Percentiles rank a stretch among this genome's conserved stretches.
These are phyloP conservation scores for Helminthosporium solani DNA, from an alignment of 2,329 filamentous ascomycete species.

Conservation along the genomic window DNA sequence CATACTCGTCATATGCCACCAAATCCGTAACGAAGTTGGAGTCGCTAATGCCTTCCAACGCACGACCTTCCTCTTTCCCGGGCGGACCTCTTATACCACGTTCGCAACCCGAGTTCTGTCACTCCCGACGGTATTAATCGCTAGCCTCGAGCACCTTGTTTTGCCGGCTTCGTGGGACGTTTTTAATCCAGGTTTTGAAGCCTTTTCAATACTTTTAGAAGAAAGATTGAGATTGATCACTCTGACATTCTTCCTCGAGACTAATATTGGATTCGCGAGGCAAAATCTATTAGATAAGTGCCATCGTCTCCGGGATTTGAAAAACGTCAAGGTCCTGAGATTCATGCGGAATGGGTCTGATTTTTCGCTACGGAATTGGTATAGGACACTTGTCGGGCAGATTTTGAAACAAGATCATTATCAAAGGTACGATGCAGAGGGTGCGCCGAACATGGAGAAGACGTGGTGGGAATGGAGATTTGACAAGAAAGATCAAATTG, in stretches of 20 bases:
- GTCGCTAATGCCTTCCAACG: constrained; percentile 33
- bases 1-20: constrained; percentile 42
- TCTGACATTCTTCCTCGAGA: not conserved
- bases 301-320: constrained; percentile 34
- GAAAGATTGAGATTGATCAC: not conserved
- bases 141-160: not conserved
- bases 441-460: constrained; percentile 28
- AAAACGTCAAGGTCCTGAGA: constrained; percentile 34
- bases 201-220: not conserved
- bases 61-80: constrained; percentile 37
- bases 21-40: constrained; percentile 40
- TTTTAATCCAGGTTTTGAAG: not conserved
- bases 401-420: constrained; percentile 46
- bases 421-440: constrained; percentile 39
- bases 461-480: constrained; percentile 46
- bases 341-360: constrained; percentile 41
- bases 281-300: constrained; percentile 27
- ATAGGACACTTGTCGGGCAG: constrained; percentile 40
- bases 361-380: constrained; percentile 42
- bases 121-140: not conserved
- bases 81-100: too few relatives aligned
- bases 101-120: not conserved
- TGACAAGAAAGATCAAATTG: constrained; percentile 26
- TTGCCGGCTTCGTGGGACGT: not conserved
- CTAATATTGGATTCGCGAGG: not conserved